phyloP scores from a whole-genome alignment of 352 stramenopile genomes.

The Globisporangium rhizosaccharum region DNA sequence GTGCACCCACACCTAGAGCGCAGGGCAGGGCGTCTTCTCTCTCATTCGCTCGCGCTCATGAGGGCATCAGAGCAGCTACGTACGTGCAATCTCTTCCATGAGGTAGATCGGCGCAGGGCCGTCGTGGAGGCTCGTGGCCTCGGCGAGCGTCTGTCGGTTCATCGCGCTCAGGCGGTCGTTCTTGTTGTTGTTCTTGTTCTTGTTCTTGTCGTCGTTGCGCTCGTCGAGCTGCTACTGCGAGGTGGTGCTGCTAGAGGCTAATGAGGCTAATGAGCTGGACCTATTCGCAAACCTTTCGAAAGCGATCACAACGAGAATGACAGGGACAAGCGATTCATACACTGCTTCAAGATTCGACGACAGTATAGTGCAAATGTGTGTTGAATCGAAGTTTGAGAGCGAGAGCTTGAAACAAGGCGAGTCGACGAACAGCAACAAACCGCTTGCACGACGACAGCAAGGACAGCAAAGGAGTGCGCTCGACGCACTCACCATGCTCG shows the following conservation, averaged over 20 bases:
- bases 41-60: not conserved
- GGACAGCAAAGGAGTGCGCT: too few relatives aligned
- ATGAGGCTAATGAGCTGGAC: too few relatives aligned
- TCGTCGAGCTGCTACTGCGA: not conserved
- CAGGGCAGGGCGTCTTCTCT: not conserved
- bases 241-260: not conserved
- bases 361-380: too few relatives aligned
- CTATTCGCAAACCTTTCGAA: too few relatives aligned
- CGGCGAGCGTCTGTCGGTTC: constrained; percentile 74
- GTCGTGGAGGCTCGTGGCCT: constrained; percentile 83
- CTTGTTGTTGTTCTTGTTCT: not conserved
- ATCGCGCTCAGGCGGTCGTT: constrained; percentile 21
- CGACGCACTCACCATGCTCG: too few relatives aligned
- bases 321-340: too few relatives aligned
- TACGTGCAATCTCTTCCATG: constrained; percentile 82
- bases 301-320: too few relatives aligned
- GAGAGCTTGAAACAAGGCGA: too few relatives aligned
- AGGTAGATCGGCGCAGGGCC: constrained; percentile 76
- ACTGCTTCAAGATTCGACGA: too few relatives aligned
- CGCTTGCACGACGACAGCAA: too few relatives aligned
- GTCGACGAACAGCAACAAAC: too few relatives aligned
- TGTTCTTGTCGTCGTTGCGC: not conserved
- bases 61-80: constrained; percentile 10
- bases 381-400: too few relatives aligned
- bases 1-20: constrained; percentile 9